phyloP scores from a whole-genome alignment of 148 eudicot genomes.

The Silene latifolia region DNA sequence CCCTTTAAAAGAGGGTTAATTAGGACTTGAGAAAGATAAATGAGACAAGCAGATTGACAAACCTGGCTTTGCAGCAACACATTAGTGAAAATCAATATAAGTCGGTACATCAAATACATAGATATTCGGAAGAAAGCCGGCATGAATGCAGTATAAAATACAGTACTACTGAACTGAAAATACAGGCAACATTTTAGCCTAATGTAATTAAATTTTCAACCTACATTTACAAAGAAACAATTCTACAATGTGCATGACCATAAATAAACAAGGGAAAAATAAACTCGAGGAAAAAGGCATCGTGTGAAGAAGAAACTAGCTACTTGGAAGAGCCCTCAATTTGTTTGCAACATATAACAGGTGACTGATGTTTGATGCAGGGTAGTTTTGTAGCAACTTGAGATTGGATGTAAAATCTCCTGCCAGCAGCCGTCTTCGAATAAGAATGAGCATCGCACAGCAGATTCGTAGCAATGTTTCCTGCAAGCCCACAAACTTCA shows the following conservation, averaged over 20 bases:
- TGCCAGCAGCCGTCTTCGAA: constrained; percentile 87
- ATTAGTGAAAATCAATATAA: too few species aligned
- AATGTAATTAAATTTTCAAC: constrained; percentile 1
- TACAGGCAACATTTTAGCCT: constrained; percentile 13
- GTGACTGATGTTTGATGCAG: constrained; percentile 86
- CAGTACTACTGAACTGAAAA: background rate
- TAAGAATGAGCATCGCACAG: constrained; percentile 90
- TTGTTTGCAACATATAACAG: constrained; percentile 92
- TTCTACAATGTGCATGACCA: constrained; percentile 27
- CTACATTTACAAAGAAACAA: constrained; percentile 25
- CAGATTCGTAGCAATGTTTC: constrained; percentile 87
- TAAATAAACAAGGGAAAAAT: constrained; percentile 8
- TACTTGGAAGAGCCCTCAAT: constrained; percentile 51
- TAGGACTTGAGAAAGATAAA: too few species aligned
- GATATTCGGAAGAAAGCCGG: background rate
- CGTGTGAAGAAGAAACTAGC: constrained; percentile 24
- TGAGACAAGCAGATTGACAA: too few species aligned
- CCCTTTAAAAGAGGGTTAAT: too few species aligned
- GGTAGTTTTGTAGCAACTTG: constrained; percentile 85
- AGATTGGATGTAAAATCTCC: constrained; percentile 96
- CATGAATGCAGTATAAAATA: background rate
- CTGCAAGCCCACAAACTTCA: constrained; percentile 36
- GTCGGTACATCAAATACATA: background rate
- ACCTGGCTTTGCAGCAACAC: background rate
- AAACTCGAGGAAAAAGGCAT: background rate